These are phyloP conservation scores for Cutaneotrichosporon cyanovorans DNA, from an alignment of 1,284 basidiomycete species.

Conservation along the genomic window DNA sequence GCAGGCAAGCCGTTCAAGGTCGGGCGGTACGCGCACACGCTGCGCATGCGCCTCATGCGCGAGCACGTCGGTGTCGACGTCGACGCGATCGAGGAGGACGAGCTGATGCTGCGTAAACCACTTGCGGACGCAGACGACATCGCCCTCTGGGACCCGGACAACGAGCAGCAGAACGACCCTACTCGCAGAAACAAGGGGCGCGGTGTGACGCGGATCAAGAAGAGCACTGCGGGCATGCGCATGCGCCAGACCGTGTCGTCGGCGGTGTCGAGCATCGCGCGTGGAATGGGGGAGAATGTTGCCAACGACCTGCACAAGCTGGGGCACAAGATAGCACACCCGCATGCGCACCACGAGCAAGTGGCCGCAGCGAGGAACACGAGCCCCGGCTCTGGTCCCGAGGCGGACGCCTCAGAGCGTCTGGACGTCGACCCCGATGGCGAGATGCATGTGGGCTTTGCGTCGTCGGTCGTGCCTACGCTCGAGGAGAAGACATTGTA, in stretches of 20 bases:
- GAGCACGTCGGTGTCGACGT: slow-evolving; percentile 95
- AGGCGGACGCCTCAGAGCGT: slow-evolving; percentile 49
- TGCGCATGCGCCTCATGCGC: slow-evolving; percentile 89
- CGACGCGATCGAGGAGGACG: slow-evolving; percentile 75
- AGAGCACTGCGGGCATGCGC: slow-evolving; percentile 27
- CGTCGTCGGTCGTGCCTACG: slow-evolving; percentile 60
- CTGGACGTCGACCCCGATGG: slow-evolving; percentile 53
- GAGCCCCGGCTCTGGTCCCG: background rate
- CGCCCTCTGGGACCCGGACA: slow-evolving; percentile 69
- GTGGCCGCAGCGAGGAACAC: background rate
- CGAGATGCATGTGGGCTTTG: slow-evolving; percentile 51
- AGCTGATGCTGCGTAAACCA: slow-evolving; percentile 56
- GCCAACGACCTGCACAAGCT: slow-evolving; percentile 43
- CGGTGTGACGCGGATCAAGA: slow-evolving; percentile 44
- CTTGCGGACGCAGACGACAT: slow-evolving; percentile 51
- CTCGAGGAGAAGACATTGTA: slow-evolving; percentile 61
- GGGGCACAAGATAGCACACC: slow-evolving; percentile 49
- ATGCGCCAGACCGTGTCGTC: slow-evolving; percentile 30
- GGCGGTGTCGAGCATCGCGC: slow-evolving; percentile 33
- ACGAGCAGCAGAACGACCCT: slow-evolving; percentile 55
- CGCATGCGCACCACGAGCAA: slow-evolving; percentile 36
- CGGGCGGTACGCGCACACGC: slow-evolving; percentile 89
- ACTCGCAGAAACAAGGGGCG: slow-evolving; percentile 16
- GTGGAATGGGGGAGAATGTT: slow-evolving; percentile 42
- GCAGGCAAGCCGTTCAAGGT: slow-evolving; percentile 91